phyloP scores from a whole-genome alignment of 176 grass and related monocot genomes.

The Dendrocalamus sinicus region DNA sequence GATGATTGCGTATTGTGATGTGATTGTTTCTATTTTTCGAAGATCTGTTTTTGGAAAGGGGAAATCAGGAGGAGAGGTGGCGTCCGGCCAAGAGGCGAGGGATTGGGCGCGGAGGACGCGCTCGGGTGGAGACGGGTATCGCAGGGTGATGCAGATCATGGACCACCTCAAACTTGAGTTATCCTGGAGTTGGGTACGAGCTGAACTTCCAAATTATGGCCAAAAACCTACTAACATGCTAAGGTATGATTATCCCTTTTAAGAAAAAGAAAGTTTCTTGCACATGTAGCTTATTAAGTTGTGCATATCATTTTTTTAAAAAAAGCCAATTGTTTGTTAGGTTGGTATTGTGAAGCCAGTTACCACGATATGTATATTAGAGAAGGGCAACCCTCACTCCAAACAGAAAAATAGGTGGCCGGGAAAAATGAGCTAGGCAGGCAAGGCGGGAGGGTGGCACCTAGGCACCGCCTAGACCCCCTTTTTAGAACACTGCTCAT shows the following conservation, averaged over 20 bases:
- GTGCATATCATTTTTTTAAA: not conserved
- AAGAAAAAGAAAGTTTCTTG: not conserved
- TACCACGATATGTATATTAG: not conserved
- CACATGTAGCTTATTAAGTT: not conserved
- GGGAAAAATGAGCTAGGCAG: too few species aligned
- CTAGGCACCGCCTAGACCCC: too few species aligned
- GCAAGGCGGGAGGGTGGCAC: too few species aligned
- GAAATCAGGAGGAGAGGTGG: too few species aligned
- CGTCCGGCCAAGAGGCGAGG: too few species aligned
- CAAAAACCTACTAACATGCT: not conserved
- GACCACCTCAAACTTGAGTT: too few species aligned
- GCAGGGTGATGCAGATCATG: too few species aligned
- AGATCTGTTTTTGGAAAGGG: too few species aligned
- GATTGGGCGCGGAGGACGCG: too few species aligned
- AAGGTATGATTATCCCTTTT: not conserved
- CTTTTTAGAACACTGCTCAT: too few species aligned
- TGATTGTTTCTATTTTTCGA: too few species aligned
- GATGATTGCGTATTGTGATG: too few species aligned
- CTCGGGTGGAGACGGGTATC: not conserved
- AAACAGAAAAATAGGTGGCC: not conserved
- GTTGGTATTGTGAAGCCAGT: not conserved
- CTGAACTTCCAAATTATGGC: conserved; percentile 12
- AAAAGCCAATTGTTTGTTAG: conserved; percentile 10
- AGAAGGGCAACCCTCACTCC: not conserved
- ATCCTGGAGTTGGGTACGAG: not conserved